Percentiles rank a stretch among this genome's conserved stretches.
These are phyloP conservation scores for Phytopythium ostracodes DNA, from an alignment of 352 stramenopile species.

Conservation along the genomic window DNA sequence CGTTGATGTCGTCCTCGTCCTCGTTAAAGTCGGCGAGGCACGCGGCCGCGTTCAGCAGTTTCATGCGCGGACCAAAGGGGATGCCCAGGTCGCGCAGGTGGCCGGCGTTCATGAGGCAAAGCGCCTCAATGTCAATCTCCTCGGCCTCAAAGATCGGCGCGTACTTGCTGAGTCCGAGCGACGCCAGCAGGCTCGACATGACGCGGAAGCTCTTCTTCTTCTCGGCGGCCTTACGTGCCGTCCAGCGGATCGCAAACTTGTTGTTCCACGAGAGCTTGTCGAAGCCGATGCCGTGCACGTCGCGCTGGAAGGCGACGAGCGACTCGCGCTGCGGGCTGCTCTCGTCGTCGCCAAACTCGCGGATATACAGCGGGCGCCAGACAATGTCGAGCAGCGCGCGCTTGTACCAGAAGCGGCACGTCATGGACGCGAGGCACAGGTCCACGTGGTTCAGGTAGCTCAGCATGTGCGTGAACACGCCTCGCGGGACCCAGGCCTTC, in stretches of 20 bases:
- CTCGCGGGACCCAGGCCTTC: conserved; percentile 80
- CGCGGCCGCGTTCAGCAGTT: conserved; percentile 77
- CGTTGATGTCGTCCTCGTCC: conserved; percentile 63
- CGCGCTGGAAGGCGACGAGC: conserved; percentile 82
- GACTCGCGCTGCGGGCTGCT: conserved; percentile 74
- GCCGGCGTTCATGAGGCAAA: conserved; percentile 85
- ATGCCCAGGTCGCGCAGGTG: conserved; percentile 81
- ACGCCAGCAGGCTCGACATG: conserved; percentile 78
- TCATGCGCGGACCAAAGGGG: conserved; percentile 80
- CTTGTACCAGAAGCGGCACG: conserved; percentile 85
- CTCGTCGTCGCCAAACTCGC: conserved; percentile 80
- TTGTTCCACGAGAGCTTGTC: conserved; percentile 85
- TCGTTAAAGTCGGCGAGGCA: conserved; percentile 83
- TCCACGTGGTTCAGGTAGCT: conserved; percentile 87
- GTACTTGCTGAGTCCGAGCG: conserved; percentile 81
- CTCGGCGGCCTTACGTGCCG: conserved; percentile 71
- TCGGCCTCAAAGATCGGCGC: conserved; percentile 83
- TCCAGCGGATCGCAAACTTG: conserved; percentile 82
- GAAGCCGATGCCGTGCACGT: conserved; percentile 83
- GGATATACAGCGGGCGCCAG: conserved; percentile 82
- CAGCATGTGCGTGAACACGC: conserved; percentile 85
- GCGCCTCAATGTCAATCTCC: conserved; percentile 85
- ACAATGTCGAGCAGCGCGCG: conserved; percentile 79
- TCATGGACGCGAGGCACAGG: conserved; percentile 80
- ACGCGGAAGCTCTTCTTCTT: conserved; percentile 89